Percentiles rank a stretch among this genome's conserved stretches.
phyloP scores from a whole-genome alignment of 2,329 filamentous ascomycete genomes.

The Arachnomyces sp. region DNA sequence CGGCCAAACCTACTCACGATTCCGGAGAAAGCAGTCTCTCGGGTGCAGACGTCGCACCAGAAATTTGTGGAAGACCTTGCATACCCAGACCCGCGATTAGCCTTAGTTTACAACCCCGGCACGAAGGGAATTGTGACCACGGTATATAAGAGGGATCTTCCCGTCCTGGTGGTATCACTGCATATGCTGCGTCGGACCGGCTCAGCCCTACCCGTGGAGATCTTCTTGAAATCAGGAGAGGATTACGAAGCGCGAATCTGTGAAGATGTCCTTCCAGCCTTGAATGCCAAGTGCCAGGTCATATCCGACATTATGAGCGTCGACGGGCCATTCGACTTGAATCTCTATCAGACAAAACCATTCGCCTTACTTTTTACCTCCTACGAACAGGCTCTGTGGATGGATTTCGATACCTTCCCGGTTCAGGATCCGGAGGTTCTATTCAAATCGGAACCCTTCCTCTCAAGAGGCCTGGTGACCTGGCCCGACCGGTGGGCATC shows the following conservation, averaged over 20 bases:
- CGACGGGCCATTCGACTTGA: conserved; percentile 22
- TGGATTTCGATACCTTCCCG: conserved; percentile 53
- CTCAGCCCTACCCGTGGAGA: conserved; percentile 29
- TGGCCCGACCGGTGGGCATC: conserved; percentile 51
- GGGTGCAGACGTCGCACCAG: too few relatives aligned
- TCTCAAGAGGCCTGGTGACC: conserved; percentile 45
- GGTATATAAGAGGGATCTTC: conserved; percentile 22
- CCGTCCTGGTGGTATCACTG: conserved; percentile 26
- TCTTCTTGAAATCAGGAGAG: conserved; percentile 22
- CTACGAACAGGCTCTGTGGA: conserved; percentile 52
- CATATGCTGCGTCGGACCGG: conserved; percentile 29
- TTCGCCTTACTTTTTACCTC: conserved; percentile 52
- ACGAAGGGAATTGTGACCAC: conserved; percentile 26
- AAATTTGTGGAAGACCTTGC: too few relatives aligned
- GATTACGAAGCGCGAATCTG: conserved; percentile 27
- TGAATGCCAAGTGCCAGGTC: conserved; percentile 25
- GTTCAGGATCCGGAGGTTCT: conserved; percentile 38
- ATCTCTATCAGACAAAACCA: conserved; percentile 49
- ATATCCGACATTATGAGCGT: conserved; percentile 11
- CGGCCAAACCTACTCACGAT: too few relatives aligned
- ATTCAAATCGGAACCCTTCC: conserved; percentile 47
- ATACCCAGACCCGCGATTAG: neutral
- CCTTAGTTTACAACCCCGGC: conserved; percentile 8
- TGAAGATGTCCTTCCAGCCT: conserved; percentile 20
- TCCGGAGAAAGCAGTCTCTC: too few relatives aligned